phyloP scores from a whole-genome alignment of 2,329 filamentous ascomycete species.

The Nemania bipapillata region DNA sequence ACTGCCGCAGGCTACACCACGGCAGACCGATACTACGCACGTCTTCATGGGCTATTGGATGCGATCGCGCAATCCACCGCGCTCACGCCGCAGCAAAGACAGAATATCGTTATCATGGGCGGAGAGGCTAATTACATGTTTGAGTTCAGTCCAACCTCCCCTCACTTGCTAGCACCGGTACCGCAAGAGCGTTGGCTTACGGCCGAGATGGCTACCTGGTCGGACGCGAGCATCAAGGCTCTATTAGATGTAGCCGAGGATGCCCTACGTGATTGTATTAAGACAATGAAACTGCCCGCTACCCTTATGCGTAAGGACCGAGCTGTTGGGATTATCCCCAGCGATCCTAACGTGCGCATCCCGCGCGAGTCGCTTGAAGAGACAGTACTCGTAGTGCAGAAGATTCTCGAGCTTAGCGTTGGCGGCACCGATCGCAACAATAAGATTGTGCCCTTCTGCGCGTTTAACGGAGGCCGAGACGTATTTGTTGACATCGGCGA shows the following conservation, averaged over 20 bases:
- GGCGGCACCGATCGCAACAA: slow-evolving; percentile 59
- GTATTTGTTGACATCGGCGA: slow-evolving; percentile 99
- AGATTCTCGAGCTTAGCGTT: slow-evolving; percentile 83
- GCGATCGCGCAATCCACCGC: slow-evolving; percentile 71
- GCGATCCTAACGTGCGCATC: slow-evolving; percentile 71
- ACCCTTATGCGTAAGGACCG: slow-evolving; percentile 87
- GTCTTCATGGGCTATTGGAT: slow-evolving; percentile 86
- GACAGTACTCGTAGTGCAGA: slow-evolving; percentile 92
- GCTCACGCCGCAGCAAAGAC: slow-evolving; percentile 74
- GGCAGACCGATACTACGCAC: slow-evolving; percentile 83
- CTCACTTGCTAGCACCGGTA: slow-evolving; percentile 75
- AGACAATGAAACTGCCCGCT: slow-evolving; percentile 81
- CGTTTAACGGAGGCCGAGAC: slow-evolving; percentile 97
- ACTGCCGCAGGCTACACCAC: slow-evolving; percentile 96
- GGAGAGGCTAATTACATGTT: slow-evolving; percentile 97
- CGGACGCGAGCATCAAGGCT: slow-evolving; percentile 76
- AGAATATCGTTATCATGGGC: slow-evolving; percentile 89
- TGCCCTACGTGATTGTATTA: slow-evolving; percentile 82
- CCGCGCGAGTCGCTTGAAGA: slow-evolving; percentile 92
- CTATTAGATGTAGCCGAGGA: slow-evolving; percentile 91
- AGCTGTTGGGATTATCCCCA: slow-evolving; percentile 81
- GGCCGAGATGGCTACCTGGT: slow-evolving; percentile 81
- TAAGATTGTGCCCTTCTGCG: slow-evolving; percentile 82
- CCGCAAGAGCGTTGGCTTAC: slow-evolving; percentile 76
- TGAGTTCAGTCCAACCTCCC: slow-evolving; percentile 73